A percentile compares a stretch with the other conserved stretches of the same genome.
Evolutionary conservation across 306 rosid species (phyloP).

Genomic region (Notholithocarpus densiflorus): DNA sequence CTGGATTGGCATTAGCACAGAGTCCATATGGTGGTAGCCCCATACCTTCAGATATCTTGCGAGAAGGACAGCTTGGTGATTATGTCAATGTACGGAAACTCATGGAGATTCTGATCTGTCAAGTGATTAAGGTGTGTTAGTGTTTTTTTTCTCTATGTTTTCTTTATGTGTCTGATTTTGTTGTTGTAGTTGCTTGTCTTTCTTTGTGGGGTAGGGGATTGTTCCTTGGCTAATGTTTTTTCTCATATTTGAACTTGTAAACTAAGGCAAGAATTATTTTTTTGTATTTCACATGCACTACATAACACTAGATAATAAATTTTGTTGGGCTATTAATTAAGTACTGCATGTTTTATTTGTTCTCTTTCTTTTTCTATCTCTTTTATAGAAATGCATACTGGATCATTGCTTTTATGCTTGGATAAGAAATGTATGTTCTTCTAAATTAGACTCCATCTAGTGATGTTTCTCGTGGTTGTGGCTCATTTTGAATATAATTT

Average conservation of each 20-base stretch:
- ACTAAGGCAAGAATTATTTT: background rate
- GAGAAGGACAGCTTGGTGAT: conserved; percentile 98
- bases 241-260: background rate
- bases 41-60: conserved; percentile 90
- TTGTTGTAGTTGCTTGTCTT: background rate
- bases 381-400: too few species aligned
- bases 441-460: too few species aligned
- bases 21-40: conserved; percentile 99
- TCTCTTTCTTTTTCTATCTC: too few species aligned
- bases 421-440: too few species aligned
- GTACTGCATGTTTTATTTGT: too few species aligned
- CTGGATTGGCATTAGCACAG: conserved; percentile 87
- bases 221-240: background rate
- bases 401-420: too few species aligned
- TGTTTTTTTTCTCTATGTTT: background rate
- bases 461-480: background rate
- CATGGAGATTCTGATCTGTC: conserved; percentile 83
- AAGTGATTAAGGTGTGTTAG: conserved; percentile 72
- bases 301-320: background rate
- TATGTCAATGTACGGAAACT: conserved; percentile 87
- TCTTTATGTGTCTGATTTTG: background rate
- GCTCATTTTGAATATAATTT: background rate
- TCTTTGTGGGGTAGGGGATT: background rate
- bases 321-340: background rate
- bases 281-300: background rate